A percentile compares a stretch with the other conserved stretches of the same genome.
phyloP scores from a whole-genome alignment of 2,329 filamentous ascomycete species.

The Scopulariopsis brevicaulis region DNA sequence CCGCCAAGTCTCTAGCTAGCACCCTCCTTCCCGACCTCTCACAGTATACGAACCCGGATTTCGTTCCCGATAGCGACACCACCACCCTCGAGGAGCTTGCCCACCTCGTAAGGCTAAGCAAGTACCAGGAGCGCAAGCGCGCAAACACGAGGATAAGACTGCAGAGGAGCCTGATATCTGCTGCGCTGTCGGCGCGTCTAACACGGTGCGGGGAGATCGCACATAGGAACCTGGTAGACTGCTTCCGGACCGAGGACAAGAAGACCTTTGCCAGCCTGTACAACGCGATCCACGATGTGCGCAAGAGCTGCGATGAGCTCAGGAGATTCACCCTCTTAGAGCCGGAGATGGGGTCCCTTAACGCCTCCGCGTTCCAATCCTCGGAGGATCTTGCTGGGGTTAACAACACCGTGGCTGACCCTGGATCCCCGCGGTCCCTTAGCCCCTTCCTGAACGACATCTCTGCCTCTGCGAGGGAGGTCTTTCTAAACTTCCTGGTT shows the following conservation, averaged over 20 bases:
- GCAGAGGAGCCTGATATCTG: constrained; percentile 63
- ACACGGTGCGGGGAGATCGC: constrained; percentile 64
- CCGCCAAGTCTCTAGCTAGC: constrained; percentile 10
- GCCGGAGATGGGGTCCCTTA: constrained; percentile 54
- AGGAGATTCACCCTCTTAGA: constrained; percentile 61
- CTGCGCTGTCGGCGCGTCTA: constrained; percentile 62
- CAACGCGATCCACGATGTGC: constrained; percentile 68
- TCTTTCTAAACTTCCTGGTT: constrained; percentile 68
- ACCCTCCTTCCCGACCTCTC: constrained; percentile 56
- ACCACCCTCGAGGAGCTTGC: constrained; percentile 69
- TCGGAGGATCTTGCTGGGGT: constrained; percentile 27
- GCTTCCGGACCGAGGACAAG: constrained; percentile 70
- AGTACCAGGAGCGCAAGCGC: constrained; percentile 74
- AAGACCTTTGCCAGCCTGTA: constrained; percentile 64
- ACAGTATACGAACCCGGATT: constrained; percentile 50
- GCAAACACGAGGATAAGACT: constrained; percentile 61
- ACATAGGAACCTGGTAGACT: constrained; percentile 65
- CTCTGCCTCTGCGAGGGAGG: constrained; percentile 61
- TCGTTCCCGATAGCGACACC: constrained; percentile 49
- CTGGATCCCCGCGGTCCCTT: constrained; percentile 26
- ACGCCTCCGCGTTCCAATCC: constrained; percentile 28
- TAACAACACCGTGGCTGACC: constrained; percentile 31
- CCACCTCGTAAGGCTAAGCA: constrained; percentile 65
- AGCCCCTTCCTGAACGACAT: constrained; percentile 60
- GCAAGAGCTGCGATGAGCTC: constrained; percentile 64